Evolutionary conservation across 352 stramenopile species (phyloP).

Genomic region (Globisporangium takayamanum): DNA sequence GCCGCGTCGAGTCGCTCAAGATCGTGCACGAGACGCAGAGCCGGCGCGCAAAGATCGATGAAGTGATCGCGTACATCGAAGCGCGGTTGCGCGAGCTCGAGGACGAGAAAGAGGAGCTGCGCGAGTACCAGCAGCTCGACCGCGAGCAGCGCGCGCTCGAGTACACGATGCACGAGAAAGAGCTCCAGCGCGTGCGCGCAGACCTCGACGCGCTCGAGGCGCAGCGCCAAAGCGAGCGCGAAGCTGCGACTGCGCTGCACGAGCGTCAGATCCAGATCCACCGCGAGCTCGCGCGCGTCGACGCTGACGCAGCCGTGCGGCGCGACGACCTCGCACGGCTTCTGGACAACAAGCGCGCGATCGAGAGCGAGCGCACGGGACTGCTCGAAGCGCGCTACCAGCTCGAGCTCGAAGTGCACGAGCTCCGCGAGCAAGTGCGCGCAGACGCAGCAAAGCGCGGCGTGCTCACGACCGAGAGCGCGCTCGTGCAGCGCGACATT

Average conservation of each 20-base stretch:
- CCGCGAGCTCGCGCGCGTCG: slow-evolving; percentile 43
- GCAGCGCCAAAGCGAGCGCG: slow-evolving; percentile 48
- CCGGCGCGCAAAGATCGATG: slow-evolving; percentile 94
- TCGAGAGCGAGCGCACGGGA: slow-evolving; percentile 72
- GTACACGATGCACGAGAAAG: slow-evolving; percentile 95
- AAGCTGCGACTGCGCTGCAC: slow-evolving; percentile 47
- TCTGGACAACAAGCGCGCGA: slow-evolving; percentile 34
- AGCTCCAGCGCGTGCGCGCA: slow-evolving; percentile 52
- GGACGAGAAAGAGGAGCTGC: slow-evolving; percentile 98
- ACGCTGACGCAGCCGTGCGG: slow-evolving; percentile 32
- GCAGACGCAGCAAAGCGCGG: slow-evolving; percentile 39
- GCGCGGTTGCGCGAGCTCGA: slow-evolving; percentile 92
- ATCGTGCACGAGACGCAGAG: slow-evolving; percentile 96
- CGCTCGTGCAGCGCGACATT: slow-evolving; percentile 50
- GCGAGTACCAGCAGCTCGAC: slow-evolving; percentile 94
- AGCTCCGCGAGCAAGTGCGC: slow-evolving; percentile 56
- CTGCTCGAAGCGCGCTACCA: slow-evolving; percentile 76
- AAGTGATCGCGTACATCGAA: slow-evolving; percentile 95
- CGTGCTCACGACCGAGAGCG: slow-evolving; percentile 41
- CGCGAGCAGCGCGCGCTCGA: slow-evolving; percentile 93
- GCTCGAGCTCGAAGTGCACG: slow-evolving; percentile 75
- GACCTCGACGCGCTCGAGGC: slow-evolving; percentile 71
- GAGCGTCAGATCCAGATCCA: slow-evolving; percentile 59
- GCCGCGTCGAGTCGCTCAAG: slow-evolving; percentile 93
- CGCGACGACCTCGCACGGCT: slow-evolving; percentile 48